Evolutionary conservation across 192 early-diverging fungal species (phyloP), one percentile per base, ranked within the genome.

Genomic region (Rhizoclosmatium globosum): DNA sequence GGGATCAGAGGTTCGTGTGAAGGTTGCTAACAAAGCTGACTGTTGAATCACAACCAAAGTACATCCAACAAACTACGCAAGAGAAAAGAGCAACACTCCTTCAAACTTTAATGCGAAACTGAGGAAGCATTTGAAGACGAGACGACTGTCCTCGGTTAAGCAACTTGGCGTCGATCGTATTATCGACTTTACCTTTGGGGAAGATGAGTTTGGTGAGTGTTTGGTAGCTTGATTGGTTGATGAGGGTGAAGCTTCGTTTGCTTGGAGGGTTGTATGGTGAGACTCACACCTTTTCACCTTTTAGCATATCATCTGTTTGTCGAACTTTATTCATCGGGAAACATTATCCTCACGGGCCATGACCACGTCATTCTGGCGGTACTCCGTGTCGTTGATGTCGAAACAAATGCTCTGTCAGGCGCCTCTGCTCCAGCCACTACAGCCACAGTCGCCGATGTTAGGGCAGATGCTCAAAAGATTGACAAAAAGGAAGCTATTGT

Each of bases 301-400:
- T 81, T n/a, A 93, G 93, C 84, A 0, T 86, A 74, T 64, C 89
- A 91, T 65, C 39, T 90, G 1, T 83, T 90, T 47, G 62, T 89
- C 59, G 89, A 90, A 66, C 87, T 90, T 23, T 90, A 86, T 68
- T 82, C 86, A 3, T 80, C 79, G n/a, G 98, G 98, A 2, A 99
- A 99, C 88, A 89, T 99, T 60, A 96, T 99, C 66, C 84, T 99
- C 76, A 97, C 97, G 4, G 94, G 97, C 87, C 86, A 92, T 47
- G 90, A 94, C 64, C 96, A 94, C 79, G 85, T 82, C 19, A 99
- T 97, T 46, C 71, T 99, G 67, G 85, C 95, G 1, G 83, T 98
- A 47, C 79, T 98, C 68, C 94, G 98, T 38, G 89, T 94, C 1
- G 98, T 99, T 13, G 92, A 94, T 71, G 86, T 94, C 11, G 93